Base-by-base conservation (phyloP, 768 basidiomycete species). In the Leccinum sublutescens region DNA sequence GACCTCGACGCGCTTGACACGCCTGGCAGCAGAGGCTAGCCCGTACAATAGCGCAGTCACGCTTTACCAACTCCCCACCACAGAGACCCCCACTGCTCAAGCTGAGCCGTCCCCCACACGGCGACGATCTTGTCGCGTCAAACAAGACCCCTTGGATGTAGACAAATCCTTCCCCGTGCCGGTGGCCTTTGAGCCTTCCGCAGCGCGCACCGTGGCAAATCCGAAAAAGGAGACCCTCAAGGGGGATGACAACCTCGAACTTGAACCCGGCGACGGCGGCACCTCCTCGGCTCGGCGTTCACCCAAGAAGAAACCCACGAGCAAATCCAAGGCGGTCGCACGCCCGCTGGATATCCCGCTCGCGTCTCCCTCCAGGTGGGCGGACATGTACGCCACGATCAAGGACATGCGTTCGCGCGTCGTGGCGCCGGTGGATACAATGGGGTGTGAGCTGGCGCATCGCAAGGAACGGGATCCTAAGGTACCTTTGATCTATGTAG, bases 381-480 rank as follows among this genome's bases (percentile, higher is more conserved):
- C 75, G 45, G 84, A 91, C 60, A 80, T 79, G 4, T 95, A 93
- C 66, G 80, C 81, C 29, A 74, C 80, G 1, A 93, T 95, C 50
- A 86, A 86, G 66, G 78, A 79, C 53, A 95, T 95, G 92, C 82
- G 92, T 19, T 75, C 84, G 19, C 77, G 77, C 11, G 82, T 87
- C 23, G 76, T 82, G 0, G 95, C 95, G 0, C 94, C 96, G 0
- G 96, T 97, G 1, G 96, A 98, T 68, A 91, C 88, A 0, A 92
- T 95, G 91, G 93, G 93, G 1, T 93, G 93, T 65, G 85, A 90
- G 52, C 81, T 80, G 57, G 88, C 88, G 0, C 86, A 91, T 59
- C 66, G 67, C 52, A 79, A 81, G 47, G 89, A 90, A 65, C 72
- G 66, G 8, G 85, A 89, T 52, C 87, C 88, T 9, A 86, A 83